Evolutionary conservation across 1,139 yeast species (phyloP).

Genomic region (Candida freyschussii): DNA sequence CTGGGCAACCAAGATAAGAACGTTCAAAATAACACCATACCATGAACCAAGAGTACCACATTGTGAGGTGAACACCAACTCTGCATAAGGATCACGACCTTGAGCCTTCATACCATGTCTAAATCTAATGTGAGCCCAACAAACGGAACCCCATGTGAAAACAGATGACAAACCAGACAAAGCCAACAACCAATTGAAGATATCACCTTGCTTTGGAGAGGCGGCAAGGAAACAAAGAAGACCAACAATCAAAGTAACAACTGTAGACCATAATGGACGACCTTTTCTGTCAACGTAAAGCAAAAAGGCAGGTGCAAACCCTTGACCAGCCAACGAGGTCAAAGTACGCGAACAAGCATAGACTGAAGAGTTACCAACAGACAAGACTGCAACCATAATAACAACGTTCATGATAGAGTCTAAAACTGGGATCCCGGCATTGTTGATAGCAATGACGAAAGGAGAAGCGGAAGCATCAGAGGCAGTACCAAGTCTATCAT

Average conservation of each 20-base stretch:
- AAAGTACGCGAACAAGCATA: conserved; percentile 73
- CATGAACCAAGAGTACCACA: conserved; percentile 65
- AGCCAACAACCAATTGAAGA: conserved; percentile 74
- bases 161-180: conserved; percentile 72
- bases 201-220: conserved; percentile 48
- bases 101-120: conserved; percentile 59
- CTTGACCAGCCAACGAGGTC: conserved; percentile 72
- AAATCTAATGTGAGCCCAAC: conserved; percentile 65
- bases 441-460: conserved; percentile 56
- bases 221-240: conserved; percentile 70
- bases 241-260: conserved; percentile 52
- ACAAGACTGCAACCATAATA: conserved; percentile 54
- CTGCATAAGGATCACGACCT: conserved; percentile 52
- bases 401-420: conserved; percentile 66
- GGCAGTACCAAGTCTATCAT: conserved; percentile 40
- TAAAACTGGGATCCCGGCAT: conserved; percentile 55
- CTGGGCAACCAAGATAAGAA: conserved; percentile 61
- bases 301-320: conserved; percentile 64
- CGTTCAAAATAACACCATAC: conserved; percentile 51
- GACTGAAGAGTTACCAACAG: conserved; percentile 68
- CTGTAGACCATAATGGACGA: conserved; percentile 66
- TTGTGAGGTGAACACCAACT: conserved; percentile 59
- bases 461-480: conserved; percentile 61
- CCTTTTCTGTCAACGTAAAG: conserved; percentile 75
- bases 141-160: conserved; percentile 77